phyloP scores from a whole-genome alignment of 345 rosid genomes.

The Eucalyptus erythrocorys region DNA sequence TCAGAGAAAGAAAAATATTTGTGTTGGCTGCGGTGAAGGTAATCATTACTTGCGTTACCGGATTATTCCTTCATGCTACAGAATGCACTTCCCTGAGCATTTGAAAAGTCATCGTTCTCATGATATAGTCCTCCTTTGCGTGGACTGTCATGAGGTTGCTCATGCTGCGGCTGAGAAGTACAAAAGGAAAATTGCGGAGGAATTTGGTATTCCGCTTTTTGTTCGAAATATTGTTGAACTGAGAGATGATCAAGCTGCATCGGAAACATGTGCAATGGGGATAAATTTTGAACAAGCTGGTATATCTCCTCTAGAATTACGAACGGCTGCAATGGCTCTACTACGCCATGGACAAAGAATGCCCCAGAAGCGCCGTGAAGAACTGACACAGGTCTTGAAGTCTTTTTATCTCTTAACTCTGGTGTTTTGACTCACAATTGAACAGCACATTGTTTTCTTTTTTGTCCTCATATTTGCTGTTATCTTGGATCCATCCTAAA shows the following conservation, averaged over 20 bases:
- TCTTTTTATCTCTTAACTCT: background rate
- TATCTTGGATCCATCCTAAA: background rate
- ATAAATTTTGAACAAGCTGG: constrained; percentile 42
- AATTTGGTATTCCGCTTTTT: constrained; percentile 83
- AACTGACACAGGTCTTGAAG: constrained; percentile 48
- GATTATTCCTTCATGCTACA: constrained; percentile 90
- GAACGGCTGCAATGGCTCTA: constrained; percentile 96
- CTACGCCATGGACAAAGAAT: constrained; percentile 77
- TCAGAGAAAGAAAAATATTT: constrained; percentile 85
- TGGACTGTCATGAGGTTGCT: constrained; percentile 94
- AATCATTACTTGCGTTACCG: constrained; percentile 88
- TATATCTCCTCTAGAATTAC: constrained; percentile 80
- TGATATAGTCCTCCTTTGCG: constrained; percentile 92
- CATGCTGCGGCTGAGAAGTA: constrained; percentile 97
- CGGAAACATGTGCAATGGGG: constrained; percentile 26
- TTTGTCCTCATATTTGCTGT: background rate
- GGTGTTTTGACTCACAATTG: background rate
- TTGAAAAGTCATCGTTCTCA: constrained; percentile 97
- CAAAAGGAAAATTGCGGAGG: constrained; percentile 59
- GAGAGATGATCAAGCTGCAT: constrained; percentile 18
- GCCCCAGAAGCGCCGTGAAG: constrained; percentile 73
- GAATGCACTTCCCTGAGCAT: constrained; percentile 97
- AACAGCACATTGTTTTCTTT: background rate
- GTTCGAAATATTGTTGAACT: constrained; percentile 65
- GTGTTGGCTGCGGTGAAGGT: constrained; percentile 96